Evolutionary conservation across 768 basidiomycete species (phyloP).

Genomic region (Infundibulicybe gibba): DNA sequence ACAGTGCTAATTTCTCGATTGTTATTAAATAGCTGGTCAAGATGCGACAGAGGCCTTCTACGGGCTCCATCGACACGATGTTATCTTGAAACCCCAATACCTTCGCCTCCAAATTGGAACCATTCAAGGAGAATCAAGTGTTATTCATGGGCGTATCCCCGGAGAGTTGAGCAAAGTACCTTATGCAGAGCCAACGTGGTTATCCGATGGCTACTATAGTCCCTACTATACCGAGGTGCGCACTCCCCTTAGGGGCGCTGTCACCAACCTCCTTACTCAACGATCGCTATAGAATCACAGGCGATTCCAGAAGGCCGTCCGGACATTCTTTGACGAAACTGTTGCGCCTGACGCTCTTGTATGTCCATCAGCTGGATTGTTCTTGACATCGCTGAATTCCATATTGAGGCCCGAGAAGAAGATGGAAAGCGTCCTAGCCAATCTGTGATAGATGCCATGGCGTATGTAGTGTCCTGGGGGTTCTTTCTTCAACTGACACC

Average conservation of each 20-base stretch:
- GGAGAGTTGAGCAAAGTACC: conserved; percentile 80
- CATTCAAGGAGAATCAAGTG: conserved; percentile 63
- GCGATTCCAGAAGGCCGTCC: conserved; percentile 56
- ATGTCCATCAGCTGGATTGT: conserved; percentile 6
- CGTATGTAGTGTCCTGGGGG: conserved; percentile 30
- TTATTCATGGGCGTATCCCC: conserved; percentile 49
- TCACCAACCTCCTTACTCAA: conserved; percentile 2
- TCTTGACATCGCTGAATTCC: conserved; percentile 15
- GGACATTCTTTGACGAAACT: conserved; percentile 72
- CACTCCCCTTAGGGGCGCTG: conserved; percentile 22
- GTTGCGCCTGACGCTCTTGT: conserved; percentile 54
- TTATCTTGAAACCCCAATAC: conserved; percentile 79
- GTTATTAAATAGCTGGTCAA: conserved; percentile 68
- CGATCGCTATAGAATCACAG: conserved; percentile 48
- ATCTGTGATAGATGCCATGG: conserved; percentile 75
- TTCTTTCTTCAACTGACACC: conserved; percentile 31
- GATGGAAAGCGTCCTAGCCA: conserved; percentile 87
- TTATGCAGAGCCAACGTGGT: conserved; percentile 89
- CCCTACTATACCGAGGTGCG: conserved; percentile 75
- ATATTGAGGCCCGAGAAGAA: conserved; percentile 63
- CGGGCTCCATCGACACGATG: conserved; percentile 84
- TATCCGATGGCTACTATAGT: conserved; percentile 59
- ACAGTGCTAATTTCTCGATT: neutral
- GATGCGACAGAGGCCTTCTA: conserved; percentile 92
- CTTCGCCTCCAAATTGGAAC: conserved; percentile 71